Evolutionary conservation across 495 filamentous ascomycete genomes (phyloP).

Genomic region (Aspergillus indologenus): DNA sequence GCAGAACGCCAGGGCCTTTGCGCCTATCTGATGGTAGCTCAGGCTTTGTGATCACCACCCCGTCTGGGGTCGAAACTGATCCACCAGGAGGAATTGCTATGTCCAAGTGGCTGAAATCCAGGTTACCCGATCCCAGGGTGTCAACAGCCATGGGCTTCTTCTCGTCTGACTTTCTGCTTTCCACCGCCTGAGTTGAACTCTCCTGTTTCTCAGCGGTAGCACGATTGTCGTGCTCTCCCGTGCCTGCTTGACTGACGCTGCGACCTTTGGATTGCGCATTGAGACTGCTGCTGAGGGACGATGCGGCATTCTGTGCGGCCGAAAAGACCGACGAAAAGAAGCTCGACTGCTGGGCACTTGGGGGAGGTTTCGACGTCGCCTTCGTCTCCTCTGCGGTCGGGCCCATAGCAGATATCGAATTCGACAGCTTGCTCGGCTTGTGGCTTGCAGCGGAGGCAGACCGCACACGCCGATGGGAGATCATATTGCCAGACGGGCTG

Average conservation of each 20-base stretch:
- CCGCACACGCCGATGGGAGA: constrained; percentile 64
- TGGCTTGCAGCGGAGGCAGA: constrained; percentile 59
- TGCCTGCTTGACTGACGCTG: constrained; percentile 24
- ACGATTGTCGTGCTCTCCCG: constrained; percentile 27
- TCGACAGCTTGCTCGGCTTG: constrained; percentile 87
- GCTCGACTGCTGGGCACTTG: constrained; percentile 50
- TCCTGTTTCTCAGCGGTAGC: constrained; percentile 23
- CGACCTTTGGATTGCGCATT: constrained; percentile 51
- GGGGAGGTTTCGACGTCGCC: constrained; percentile 35
- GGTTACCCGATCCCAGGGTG: constrained; percentile 83
- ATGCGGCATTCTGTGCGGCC: constrained; percentile 92
- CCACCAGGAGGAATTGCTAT: constrained; percentile 40
- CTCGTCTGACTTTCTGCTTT: constrained; percentile 34
- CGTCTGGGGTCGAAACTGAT: constrained; percentile 37
- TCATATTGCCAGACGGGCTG: constrained; percentile 67
- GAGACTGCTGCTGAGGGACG: constrained; percentile 75
- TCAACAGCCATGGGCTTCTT: constrained; percentile 76
- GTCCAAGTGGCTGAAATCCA: constrained; percentile 78
- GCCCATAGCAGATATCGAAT: constrained; percentile 68
- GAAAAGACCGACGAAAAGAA: constrained; percentile 95
- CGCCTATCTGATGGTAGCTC: constrained; percentile 32
- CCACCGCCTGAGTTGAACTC: constrained; percentile 21
- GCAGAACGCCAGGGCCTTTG: constrained; percentile 35
- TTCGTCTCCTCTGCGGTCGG: constrained; percentile 66
- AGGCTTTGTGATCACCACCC: constrained; percentile 41